A percentile compares a stretch with the other conserved stretches of the same genome.
These are phyloP conservation scores for Fennellomyces sp. DNA, from an alignment of 371 early-diverging fungal genomes.

Conservation along the genomic window DNA sequence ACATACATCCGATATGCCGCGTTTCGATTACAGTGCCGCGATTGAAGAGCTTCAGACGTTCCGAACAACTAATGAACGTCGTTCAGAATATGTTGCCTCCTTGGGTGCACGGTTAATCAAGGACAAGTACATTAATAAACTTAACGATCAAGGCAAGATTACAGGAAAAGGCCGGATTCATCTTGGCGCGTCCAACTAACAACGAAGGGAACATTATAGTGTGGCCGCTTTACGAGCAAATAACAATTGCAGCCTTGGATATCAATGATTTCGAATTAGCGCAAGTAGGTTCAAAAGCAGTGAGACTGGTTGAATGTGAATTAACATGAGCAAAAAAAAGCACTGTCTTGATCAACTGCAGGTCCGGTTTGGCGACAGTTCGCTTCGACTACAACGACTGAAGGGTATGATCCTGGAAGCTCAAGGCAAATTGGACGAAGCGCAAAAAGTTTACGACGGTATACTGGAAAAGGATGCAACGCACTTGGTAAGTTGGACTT, in stretches of 20 bases:
- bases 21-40: slow-evolving; percentile 33
- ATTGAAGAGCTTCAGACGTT: slow-evolving; percentile 38
- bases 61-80: slow-evolving; percentile 42
- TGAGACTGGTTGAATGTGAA: neutral
- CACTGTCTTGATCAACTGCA: slow-evolving; percentile 63
- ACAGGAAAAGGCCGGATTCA: neutral
- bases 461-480: slow-evolving; percentile 70
- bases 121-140: slow-evolving; percentile 33
- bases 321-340: slow-evolving; percentile 25
- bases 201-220: slow-evolving; percentile 34
- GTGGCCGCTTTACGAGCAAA: slow-evolving; percentile 84
- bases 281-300: neutral
- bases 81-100: slow-evolving; percentile 32
- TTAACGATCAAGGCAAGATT: slow-evolving; percentile 44
- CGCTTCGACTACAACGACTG: slow-evolving; percentile 69
- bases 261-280: slow-evolving; percentile 55
- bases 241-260: slow-evolving; percentile 80
- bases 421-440: slow-evolving; percentile 65
- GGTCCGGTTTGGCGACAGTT: slow-evolving; percentile 60
- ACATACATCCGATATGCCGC: slow-evolving; percentile 23
- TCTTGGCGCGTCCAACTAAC: neutral
- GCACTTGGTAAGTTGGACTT: slow-evolving; percentile 62
- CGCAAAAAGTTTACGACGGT: slow-evolving; percentile 65
- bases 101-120: slow-evolving; percentile 43
- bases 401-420: slow-evolving; percentile 76